phyloP scores from a whole-genome alignment of 371 early-diverging fungal species.

The Thermomucor indicae-seudaticae region DNA sequence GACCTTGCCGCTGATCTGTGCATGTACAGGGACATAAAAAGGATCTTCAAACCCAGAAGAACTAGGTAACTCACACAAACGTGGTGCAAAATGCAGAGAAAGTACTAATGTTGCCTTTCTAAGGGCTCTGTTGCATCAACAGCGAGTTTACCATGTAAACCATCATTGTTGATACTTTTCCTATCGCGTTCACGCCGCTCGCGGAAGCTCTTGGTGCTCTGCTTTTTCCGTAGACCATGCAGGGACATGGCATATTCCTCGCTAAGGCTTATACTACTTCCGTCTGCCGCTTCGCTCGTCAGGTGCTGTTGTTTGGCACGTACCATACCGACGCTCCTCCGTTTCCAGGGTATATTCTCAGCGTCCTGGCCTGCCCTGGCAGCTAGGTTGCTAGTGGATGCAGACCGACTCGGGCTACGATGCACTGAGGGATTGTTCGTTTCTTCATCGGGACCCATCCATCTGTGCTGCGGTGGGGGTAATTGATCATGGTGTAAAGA shows the following conservation, averaged over 20 bases:
- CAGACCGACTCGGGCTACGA: conserved; percentile 29
- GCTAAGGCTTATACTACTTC: conserved; percentile 32
- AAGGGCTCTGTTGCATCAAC: neutral
- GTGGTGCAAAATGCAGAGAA: too few species aligned
- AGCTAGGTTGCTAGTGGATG: conserved; percentile 27
- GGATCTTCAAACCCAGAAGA: too few species aligned
- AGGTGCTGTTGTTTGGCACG: conserved; percentile 3
- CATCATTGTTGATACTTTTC: conserved; percentile 21
- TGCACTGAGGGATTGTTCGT: conserved; percentile 2
- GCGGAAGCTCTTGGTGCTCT: conserved; percentile 41
- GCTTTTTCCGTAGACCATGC: conserved; percentile 45
- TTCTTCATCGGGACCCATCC: too few species aligned
- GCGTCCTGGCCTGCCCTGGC: conserved; percentile 8
- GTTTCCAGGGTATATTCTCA: conserved; percentile 11
- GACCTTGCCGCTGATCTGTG: too few species aligned
- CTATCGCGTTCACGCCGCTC: conserved; percentile 47
- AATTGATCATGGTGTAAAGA: too few species aligned
- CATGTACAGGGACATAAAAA: too few species aligned
- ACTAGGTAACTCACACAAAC: too few species aligned
- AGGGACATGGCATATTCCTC: conserved; percentile 46
- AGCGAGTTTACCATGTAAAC: neutral
- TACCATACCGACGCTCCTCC: conserved; percentile 20
- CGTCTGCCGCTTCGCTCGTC: neutral
- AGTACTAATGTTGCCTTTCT: conserved; percentile 2
- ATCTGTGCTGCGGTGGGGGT: neutral